These are phyloP conservation scores for Hansenula sp. DNA, from an alignment of 1,139 yeast species.

Conservation along the genomic window DNA sequence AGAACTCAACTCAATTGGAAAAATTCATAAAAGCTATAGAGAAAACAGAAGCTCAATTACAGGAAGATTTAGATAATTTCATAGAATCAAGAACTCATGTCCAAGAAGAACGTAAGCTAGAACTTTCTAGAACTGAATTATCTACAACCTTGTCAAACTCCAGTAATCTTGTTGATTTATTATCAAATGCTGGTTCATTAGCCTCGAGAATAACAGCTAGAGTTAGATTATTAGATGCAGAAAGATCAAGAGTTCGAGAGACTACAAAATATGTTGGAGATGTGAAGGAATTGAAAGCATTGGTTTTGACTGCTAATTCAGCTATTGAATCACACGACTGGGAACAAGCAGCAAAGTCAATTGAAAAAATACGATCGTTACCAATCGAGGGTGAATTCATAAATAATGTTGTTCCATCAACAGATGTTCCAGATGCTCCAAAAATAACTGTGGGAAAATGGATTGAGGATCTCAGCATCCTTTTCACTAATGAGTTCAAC, in stretches of 20 bases:
- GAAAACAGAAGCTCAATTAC: slow-evolving; percentile 17
- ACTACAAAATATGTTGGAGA: slow-evolving; percentile 64
- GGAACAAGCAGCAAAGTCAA: slow-evolving; percentile 67
- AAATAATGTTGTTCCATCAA: slow-evolving; percentile 80
- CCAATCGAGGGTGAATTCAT: slow-evolving; percentile 77
- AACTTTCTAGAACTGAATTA: slow-evolving; percentile 39
- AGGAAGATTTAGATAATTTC: slow-evolving; percentile 18
- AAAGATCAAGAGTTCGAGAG: slow-evolving; percentile 61
- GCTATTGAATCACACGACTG: slow-evolving; percentile 69
- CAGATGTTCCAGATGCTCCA: slow-evolving; percentile 86
- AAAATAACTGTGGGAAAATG: slow-evolving; percentile 51
- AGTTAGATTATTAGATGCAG: slow-evolving; percentile 67
- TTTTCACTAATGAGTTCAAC: slow-evolving; percentile 61
- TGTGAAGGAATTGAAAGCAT: slow-evolving; percentile 59
- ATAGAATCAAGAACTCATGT: slow-evolving; percentile 24
- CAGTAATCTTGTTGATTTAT: slow-evolving; percentile 44
- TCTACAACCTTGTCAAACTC: slow-evolving; percentile 39
- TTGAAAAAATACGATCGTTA: slow-evolving; percentile 47
- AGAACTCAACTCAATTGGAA: slow-evolving; percentile 16
- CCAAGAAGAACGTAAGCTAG: slow-evolving; percentile 29
- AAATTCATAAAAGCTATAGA: slow-evolving; percentile 22
- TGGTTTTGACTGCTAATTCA: slow-evolving; percentile 62
- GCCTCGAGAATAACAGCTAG: slow-evolving; percentile 67
- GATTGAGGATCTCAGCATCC: slow-evolving; percentile 49
- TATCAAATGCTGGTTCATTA: slow-evolving; percentile 58